Evolutionary conservation across 331 rosid species (phyloP).

Genomic region (Malus hybrid): DNA sequence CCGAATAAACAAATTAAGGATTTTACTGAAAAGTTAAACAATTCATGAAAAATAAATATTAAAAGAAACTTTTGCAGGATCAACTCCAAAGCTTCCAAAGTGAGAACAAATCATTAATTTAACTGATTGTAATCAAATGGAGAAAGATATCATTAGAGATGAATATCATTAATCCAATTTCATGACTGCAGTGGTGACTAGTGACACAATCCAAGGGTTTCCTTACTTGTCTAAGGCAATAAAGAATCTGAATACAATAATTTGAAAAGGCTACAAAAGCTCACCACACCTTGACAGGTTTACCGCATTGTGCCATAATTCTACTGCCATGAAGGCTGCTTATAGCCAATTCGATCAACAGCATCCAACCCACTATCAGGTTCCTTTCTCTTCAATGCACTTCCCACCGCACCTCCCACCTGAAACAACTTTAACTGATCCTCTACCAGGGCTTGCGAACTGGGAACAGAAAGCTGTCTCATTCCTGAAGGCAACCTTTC

Average conservation of each 20-base stretch:
- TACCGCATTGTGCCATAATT: constrained; percentile 8
- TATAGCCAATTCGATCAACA: constrained; percentile 38
- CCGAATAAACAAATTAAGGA: background rate
- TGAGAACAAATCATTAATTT: background rate
- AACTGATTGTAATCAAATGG: background rate
- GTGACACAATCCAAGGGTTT: background rate
- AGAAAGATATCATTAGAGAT: background rate
- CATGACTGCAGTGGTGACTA: background rate
- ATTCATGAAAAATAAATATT: background rate
- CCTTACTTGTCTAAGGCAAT: background rate
- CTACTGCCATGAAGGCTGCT: constrained; percentile 63
- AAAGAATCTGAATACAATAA: background rate
- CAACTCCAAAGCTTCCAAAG: background rate
- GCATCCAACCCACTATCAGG: constrained; percentile 73
- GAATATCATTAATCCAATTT: background rate
- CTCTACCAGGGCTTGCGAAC: constrained; percentile 48
- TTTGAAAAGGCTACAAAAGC: background rate
- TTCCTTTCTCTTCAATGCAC: constrained; percentile 63
- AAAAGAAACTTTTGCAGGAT: background rate
- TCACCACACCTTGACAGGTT: constrained; percentile 22
- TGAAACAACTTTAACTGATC: constrained; percentile 61
- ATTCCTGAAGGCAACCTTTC: constrained; percentile 35
- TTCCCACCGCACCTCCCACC: constrained; percentile 41
- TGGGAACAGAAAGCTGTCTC: constrained; percentile 54
- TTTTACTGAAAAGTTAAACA: background rate